These are phyloP conservation scores for Quercus alba DNA, from an alignment of 306 rosid genomes.

Conservation along the genomic window DNA sequence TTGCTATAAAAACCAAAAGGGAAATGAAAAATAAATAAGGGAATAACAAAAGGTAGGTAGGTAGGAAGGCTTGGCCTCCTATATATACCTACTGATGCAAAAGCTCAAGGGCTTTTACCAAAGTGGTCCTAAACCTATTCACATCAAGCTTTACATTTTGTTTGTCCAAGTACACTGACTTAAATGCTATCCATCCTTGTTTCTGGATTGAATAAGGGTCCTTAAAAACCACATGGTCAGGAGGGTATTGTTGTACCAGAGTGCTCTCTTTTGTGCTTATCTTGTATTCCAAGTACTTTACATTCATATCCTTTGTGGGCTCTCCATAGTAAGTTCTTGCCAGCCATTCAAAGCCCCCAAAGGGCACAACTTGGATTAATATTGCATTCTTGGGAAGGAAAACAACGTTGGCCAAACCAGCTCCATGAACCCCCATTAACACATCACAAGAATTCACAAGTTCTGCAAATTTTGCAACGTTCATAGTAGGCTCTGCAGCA, in stretches of 20 bases:
- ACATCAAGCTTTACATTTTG: slow-evolving; percentile 70
- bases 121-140: slow-evolving; percentile 61
- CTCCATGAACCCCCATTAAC: slow-evolving; percentile 91
- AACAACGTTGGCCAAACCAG: slow-evolving; percentile 84
- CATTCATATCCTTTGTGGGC: slow-evolving; percentile 66
- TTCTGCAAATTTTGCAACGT: slow-evolving; percentile 46
- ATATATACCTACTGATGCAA: slow-evolving; percentile 39
- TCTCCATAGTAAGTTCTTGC: slow-evolving; percentile 44
- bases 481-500: slow-evolving; percentile 43
- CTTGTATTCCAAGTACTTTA: slow-evolving; percentile 73
- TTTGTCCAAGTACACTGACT: slow-evolving; percentile 58
- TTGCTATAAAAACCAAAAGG: background rate
- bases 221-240: slow-evolving; percentile 47
- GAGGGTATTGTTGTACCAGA: slow-evolving; percentile 60
- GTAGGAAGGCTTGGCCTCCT: too few species aligned
- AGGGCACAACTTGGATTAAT: slow-evolving; percentile 70
- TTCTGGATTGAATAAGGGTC: slow-evolving; percentile 46
- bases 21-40: background rate
- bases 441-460: slow-evolving; percentile 84
- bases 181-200: slow-evolving; percentile 54
- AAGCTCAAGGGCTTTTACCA: slow-evolving; percentile 72
- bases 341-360: slow-evolving; percentile 75
- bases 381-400: slow-evolving; percentile 82
- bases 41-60: background rate
- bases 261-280: slow-evolving; percentile 70